These are phyloP conservation scores for Chlamydomonas reinhardtii DNA, from an alignment of 163 green algal genomes.

Conservation along the genomic window DNA sequence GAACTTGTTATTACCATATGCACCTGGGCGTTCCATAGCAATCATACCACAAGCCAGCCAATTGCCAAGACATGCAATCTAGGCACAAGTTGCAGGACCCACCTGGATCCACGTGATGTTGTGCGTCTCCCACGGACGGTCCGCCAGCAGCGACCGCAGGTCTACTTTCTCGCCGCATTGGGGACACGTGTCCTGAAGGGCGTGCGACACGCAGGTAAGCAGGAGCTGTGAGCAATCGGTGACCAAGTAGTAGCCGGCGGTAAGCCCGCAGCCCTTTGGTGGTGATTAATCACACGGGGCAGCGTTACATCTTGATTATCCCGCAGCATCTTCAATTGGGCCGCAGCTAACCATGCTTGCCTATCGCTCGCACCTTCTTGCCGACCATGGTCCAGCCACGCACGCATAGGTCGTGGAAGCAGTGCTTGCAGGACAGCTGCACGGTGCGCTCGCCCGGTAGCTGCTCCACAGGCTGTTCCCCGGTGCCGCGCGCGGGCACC, in stretches of 20 bases:
- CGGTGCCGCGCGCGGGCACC: slow-evolving; percentile 16
- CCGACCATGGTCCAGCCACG: slow-evolving; percentile 80
- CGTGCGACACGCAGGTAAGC: too few relatives aligned
- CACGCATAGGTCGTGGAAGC: slow-evolving; percentile 93
- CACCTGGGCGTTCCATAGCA: too few relatives aligned
- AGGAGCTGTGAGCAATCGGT: too few relatives aligned
- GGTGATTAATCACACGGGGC: too few relatives aligned
- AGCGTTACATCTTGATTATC: too few relatives aligned
- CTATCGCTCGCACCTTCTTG: slow-evolving; percentile 12
- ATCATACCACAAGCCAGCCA: too few relatives aligned
- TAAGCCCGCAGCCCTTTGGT: too few relatives aligned
- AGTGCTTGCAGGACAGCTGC: slow-evolving; percentile 92
- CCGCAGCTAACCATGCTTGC: too few relatives aligned
- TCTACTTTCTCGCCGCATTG: slow-evolving; percentile 92
- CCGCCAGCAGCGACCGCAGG: slow-evolving; percentile 57
- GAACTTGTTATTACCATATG: too few relatives aligned
- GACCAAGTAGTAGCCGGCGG: too few relatives aligned
- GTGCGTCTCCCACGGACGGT: slow-evolving; percentile 87
- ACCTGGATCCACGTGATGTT: slow-evolving; percentile 85
- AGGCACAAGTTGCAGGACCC: background rate
- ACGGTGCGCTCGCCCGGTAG: slow-evolving; percentile 61
- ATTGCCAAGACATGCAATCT: too few relatives aligned
- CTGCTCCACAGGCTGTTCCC: slow-evolving; percentile 6
- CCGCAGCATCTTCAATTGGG: too few relatives aligned
- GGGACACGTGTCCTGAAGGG: slow-evolving; percentile 92